Evolutionary conservation across 768 basidiomycete species (phyloP), one percentile per base, ranked within the genome.

Genomic region (Cyathus striatus): DNA sequence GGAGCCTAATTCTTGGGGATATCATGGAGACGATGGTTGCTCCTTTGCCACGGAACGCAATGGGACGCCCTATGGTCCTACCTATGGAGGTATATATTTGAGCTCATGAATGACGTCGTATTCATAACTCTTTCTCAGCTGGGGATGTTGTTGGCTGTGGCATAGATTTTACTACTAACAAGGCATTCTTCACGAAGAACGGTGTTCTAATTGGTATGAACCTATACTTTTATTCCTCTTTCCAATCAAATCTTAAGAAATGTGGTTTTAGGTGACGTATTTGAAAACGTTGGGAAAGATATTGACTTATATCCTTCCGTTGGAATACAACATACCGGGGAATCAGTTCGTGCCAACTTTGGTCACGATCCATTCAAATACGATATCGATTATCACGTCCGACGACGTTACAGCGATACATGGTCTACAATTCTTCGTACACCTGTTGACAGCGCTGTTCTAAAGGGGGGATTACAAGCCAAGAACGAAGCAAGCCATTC

Each of bases 141-240:
- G 87, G 86, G 6, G 95, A 99, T 59, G 65, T 84, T 20, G 75
- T 99, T 46, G 95, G 95, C 9, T 95, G 92, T 55, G 95, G 95
- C 1, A 75, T 98, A 45, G 91, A 97, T 62, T 96, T 92, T 56
- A 83, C 81, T 34, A 79, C 76, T 16, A 75, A 87, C 44, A 73
- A 75, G 43, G 83, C 81, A 0, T 96, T 97, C 63, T 96, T 85
- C 59, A 96, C 93, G 23, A 92, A 87, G 68, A 95, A 95, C 46
- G 89, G 90, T 10, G 61, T 69, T 13, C 70, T 81, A 49, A 70
- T 91, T 35, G 83, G 88, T 86, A 56, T 38, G 90, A 41, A 30
- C 18, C 23, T 25, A 25, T 10, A 7, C n/a, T 49, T 32, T 40
- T 34, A 33, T 40, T 33, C 40, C 6, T 14, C 21, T 35, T 88